Percentiles rank a stretch among this genome's conserved stretches.
Conservation (phyloP, 2,329 filamentous ascomycete genomes). For the Aspergillus luchuensis region DNA sequence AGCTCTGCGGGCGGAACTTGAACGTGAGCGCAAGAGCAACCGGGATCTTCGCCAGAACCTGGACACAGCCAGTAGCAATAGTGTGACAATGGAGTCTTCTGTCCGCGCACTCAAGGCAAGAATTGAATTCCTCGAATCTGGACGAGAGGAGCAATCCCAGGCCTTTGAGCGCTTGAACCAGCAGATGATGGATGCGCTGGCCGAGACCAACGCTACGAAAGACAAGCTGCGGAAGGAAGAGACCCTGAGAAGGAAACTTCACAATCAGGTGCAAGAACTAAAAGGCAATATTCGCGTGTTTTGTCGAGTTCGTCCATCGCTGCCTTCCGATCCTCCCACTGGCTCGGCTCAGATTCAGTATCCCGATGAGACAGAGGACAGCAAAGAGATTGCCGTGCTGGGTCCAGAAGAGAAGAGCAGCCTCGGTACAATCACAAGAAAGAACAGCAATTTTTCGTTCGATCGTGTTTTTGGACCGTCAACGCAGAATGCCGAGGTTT, state of each 20-base stretch:
- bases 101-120: slow-evolving; percentile 76
- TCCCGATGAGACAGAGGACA: slow-evolving; percentile 77
- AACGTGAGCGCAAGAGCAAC: slow-evolving; percentile 65
- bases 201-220: slow-evolving; percentile 68
- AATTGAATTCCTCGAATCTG: slow-evolving; percentile 86
- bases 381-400: slow-evolving; percentile 80
- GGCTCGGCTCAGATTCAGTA: slow-evolving; percentile 74
- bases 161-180: slow-evolving; percentile 80
- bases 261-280: slow-evolving; percentile 96
- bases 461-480: slow-evolving; percentile 85
- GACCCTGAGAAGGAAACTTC: slow-evolving; percentile 83
- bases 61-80: slow-evolving; percentile 61
- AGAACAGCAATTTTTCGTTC: slow-evolving; percentile 84
- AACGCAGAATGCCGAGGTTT: slow-evolving; percentile 80
- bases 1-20: slow-evolving; percentile 51
- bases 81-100: slow-evolving; percentile 70
- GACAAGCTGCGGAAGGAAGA: slow-evolving; percentile 90
- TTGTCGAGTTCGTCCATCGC: slow-evolving; percentile 83
- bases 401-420: slow-evolving; percentile 83
- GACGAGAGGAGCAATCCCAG: slow-evolving; percentile 84
- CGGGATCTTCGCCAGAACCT: slow-evolving; percentile 61
- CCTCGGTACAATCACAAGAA: slow-evolving; percentile 72
- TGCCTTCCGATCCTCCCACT: slow-evolving; percentile 59
- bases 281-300: slow-evolving; percentile 99
- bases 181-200: slow-evolving; percentile 75